Percentiles rank a stretch among this genome's conserved stretches.
These are phyloP conservation scores for Macrolepiota fuliginosa DNA, from an alignment of 768 basidiomycete species.

Conservation along the genomic window DNA sequence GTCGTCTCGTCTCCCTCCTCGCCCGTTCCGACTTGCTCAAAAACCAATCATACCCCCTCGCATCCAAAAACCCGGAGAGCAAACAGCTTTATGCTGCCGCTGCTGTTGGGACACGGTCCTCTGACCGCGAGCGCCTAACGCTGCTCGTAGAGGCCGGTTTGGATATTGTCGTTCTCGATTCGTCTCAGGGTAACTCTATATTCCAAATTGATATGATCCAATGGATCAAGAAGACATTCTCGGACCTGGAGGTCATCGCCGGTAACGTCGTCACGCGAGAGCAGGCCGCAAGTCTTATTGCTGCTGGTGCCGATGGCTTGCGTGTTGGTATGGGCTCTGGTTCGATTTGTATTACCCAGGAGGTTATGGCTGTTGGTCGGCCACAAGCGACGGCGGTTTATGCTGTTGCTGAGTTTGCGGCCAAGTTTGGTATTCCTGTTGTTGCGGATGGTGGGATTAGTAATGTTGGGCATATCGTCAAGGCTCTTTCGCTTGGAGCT, in stretches of 20 bases:
- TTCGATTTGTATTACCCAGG: slow-evolving; percentile 99
- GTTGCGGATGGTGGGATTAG: slow-evolving; percentile 95
- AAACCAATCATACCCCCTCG: slow-evolving; percentile 94
- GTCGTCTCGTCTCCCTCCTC: slow-evolving; percentile 70
- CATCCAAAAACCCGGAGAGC: slow-evolving; percentile 84
- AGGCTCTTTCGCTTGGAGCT: slow-evolving; percentile 92
- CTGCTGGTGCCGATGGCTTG: slow-evolving; percentile 92
- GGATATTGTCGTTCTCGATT: slow-evolving; percentile 93
- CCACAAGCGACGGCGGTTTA: slow-evolving; percentile 99
- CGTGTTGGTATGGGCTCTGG: slow-evolving; percentile 98
- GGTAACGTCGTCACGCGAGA: slow-evolving; percentile 98
- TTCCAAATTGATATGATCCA: slow-evolving; percentile 93
- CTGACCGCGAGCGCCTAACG: slow-evolving; percentile 80
- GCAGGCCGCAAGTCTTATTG: slow-evolving; percentile 92
- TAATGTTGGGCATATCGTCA: slow-evolving; percentile 97
- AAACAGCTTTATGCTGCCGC: slow-evolving; percentile 98
- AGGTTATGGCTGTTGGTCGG: slow-evolving; percentile 98
- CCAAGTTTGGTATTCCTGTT: slow-evolving; percentile 92
- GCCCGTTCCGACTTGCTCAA: slow-evolving; percentile 97
- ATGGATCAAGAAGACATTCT: slow-evolving; percentile 88
- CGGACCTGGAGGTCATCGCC: slow-evolving; percentile 88
- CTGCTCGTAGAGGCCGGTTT: slow-evolving; percentile 92
- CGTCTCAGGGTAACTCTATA: slow-evolving; percentile 93
- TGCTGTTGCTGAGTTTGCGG: slow-evolving; percentile 91
- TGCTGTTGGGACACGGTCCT: slow-evolving; percentile 89